Base-by-base conservation (phyloP, 1,139 yeast species). In the Nematodospora anomalae region DNA sequence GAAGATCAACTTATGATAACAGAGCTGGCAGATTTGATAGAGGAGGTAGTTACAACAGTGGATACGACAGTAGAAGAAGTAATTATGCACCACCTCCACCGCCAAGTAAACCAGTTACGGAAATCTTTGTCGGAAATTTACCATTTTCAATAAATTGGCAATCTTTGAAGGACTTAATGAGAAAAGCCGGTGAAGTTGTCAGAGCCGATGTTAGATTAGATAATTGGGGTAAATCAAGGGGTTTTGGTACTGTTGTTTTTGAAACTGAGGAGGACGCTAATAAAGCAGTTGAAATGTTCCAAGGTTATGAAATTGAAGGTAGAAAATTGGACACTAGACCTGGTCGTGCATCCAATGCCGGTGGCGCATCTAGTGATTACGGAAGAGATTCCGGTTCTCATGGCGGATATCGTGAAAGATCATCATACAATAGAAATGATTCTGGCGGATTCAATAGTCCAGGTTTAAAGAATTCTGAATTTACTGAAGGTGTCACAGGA, bases 141-240 rank as follows among this genome's bases (percentile, higher is more conserved):
- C 96, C 97, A 16, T 90, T 76, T 62, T 74, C 85, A 6, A 70
- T 79, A 37, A 83, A 78, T 49, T 87, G 96, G 95, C 92, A 84
- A 59, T 83, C 85, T 33, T 69, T 90, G 51, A 86, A 88, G 56
- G 96, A 89, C 55, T 60, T 89, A 53, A 87, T 89, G 74, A 78
- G 87, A 51, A 76, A 74, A 38, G 81, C 79, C 35, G 96, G 96
- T 34, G 76, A 72, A 38, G 86, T 89, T 22, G 68, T 77, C 24
- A 79, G 94, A 45, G 96, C 96, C 3, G 96, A 89, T 56, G 80
- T 90, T 28, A 77, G 80, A 54, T 62, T 71, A 34, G 86, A 79
- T 49, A 74, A 69, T 33, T 74, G 76, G 51, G 96, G 96, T 15
- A 78, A 84, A 50, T 86, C 96, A 2, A 77, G 83, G 60, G 97